Evolutionary conservation across 805 yeast species (phyloP).

Genomic region (Sugiyamaella chiloensis): DNA sequence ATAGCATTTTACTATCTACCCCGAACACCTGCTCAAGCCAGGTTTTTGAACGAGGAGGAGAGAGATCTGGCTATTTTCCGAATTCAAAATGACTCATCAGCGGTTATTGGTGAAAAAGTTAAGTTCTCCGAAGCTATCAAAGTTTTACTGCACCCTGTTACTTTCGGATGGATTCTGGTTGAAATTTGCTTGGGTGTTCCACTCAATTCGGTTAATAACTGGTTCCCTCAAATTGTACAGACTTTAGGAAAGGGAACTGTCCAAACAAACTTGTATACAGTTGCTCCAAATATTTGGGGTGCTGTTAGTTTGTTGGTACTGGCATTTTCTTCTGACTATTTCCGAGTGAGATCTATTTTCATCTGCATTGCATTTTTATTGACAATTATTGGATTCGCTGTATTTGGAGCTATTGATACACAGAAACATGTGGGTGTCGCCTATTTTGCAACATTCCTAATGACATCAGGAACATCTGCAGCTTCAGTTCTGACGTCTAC

Average conservation of each 20-base stretch:
- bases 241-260: slow-evolving; percentile 62
- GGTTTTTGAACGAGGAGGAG: slow-evolving; percentile 43
- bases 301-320: slow-evolving; percentile 41
- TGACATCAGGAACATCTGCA: slow-evolving; percentile 49
- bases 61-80: slow-evolving; percentile 47
- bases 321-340: slow-evolving; percentile 42
- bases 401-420: slow-evolving; percentile 46
- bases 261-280: slow-evolving; percentile 64
- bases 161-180: slow-evolving; percentile 43
- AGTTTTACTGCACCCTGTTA: slow-evolving; percentile 45
- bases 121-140: slow-evolving; percentile 41
- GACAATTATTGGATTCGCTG: slow-evolving; percentile 46
- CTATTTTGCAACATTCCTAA: slow-evolving; percentile 44
- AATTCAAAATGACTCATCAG: slow-evolving; percentile 44
- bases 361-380: slow-evolving; percentile 38
- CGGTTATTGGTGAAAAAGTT: slow-evolving; percentile 37
- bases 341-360: slow-evolving; percentile 39
- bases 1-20: slow-evolving; percentile 40
- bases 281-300: slow-evolving; percentile 50
- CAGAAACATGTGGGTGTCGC: slow-evolving; percentile 39
- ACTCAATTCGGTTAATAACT: slow-evolving; percentile 45
- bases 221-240: slow-evolving; percentile 55
- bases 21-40: slow-evolving; percentile 36
- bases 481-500: slow-evolving; percentile 49
- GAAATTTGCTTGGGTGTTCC: slow-evolving; percentile 50